These are phyloP conservation scores for Podila clonocystis DNA, from an alignment of 192 early-diverging fungal genomes.

Conservation along the genomic window DNA sequence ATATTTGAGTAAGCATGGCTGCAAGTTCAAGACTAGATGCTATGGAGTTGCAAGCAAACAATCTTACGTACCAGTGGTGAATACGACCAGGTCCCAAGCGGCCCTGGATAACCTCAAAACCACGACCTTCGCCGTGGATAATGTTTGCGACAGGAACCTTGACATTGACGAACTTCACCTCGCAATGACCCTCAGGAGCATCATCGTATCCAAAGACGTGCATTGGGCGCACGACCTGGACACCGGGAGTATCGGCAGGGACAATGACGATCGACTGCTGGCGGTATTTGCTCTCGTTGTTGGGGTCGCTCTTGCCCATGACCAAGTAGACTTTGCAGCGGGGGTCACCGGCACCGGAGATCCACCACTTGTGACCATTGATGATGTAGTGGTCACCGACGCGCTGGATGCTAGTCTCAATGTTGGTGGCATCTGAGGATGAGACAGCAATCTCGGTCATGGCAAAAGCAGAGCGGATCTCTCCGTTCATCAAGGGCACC, in stretches of 20 bases:
- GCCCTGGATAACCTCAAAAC: conserved; percentile 98
- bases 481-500: conserved; percentile 85
- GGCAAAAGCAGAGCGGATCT: conserved; percentile 97
- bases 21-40: not conserved
- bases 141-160: conserved; percentile 89
- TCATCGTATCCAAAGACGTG: conserved; percentile 95
- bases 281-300: conserved; percentile 71
- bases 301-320: conserved; percentile 89
- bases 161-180: conserved; percentile 91
- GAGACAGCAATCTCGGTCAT: conserved; percentile 98
- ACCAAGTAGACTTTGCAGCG: conserved; percentile 90
- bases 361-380: conserved; percentile 98
- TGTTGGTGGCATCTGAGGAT: conserved; percentile 98
- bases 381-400: conserved; percentile 73
- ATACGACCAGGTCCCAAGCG: conserved; percentile 96
- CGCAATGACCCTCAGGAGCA: conserved; percentile 96
- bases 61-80: conserved; percentile 82
- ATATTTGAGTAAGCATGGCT: not conserved
- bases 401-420: conserved; percentile 81
- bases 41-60: not conserved
- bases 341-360: conserved; percentile 96
- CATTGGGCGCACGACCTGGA: conserved; percentile 86
- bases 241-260: conserved; percentile 83
- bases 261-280: conserved; percentile 95
- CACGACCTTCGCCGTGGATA: conserved; percentile 94